Evolutionary conservation across 139 green algal genomes (phyloP).

Genomic region (Raphidocelis subcapitata): DNA sequence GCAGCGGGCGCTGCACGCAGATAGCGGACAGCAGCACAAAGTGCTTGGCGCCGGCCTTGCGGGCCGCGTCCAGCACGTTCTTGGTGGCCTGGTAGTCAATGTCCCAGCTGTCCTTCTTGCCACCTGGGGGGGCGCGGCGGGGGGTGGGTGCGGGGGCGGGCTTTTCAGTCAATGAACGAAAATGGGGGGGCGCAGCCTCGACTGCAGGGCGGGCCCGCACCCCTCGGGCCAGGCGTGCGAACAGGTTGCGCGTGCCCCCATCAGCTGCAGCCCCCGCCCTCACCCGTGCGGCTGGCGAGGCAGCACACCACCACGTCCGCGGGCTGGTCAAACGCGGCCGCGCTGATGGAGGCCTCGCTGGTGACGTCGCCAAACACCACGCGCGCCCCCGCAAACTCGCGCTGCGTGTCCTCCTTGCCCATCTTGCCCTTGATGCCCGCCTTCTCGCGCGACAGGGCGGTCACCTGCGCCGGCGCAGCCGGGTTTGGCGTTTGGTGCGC

Average conservation of each 20-base stretch:
- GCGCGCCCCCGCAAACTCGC: constrained; percentile 82
- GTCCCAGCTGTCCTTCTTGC: constrained; percentile 92
- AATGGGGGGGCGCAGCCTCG: too few relatives aligned
- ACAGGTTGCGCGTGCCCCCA: too few relatives aligned
- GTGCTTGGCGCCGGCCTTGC: constrained; percentile 68
- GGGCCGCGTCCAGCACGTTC: constrained; percentile 84
- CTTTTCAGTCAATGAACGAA: not conserved
- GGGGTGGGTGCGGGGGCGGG: too few relatives aligned
- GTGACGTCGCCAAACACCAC: constrained; percentile 90
- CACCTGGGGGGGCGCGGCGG: constrained; percentile 22
- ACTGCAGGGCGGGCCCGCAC: too few relatives aligned
- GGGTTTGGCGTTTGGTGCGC: too few relatives aligned
- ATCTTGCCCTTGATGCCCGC: constrained; percentile 92
- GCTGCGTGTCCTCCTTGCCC: constrained; percentile 65
- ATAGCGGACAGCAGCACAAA: constrained; percentile 98
- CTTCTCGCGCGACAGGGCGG: constrained; percentile 84
- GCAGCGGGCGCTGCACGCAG: constrained; percentile 97
- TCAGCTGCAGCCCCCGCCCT: too few relatives aligned
- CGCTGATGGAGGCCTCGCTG: constrained; percentile 57
- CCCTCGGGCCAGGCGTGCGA: too few relatives aligned
- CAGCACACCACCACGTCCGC: constrained; percentile 99
- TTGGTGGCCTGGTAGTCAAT: constrained; percentile 98
- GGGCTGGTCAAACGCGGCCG: constrained; percentile 64
- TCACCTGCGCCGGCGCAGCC: constrained; percentile 36
- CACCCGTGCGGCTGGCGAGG: constrained; percentile 91